Evolutionary conservation across 2,329 filamentous ascomycete species (phyloP), one percentile per base, ranked within the genome.

Genomic region (Arthrobotrys sphaeroides): DNA sequence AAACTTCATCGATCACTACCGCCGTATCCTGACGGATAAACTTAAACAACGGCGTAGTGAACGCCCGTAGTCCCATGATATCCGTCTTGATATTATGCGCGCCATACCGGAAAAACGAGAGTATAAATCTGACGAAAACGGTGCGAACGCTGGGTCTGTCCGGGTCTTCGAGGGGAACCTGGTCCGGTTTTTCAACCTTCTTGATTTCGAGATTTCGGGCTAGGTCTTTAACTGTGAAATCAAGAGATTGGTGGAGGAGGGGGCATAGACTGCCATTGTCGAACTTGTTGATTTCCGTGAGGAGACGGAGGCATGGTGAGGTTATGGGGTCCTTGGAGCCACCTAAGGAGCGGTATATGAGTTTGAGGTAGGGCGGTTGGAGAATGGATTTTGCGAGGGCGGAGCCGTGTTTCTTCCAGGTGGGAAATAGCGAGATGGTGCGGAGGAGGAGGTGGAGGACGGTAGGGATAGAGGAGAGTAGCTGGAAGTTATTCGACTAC

Each of bases 311-410:
- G 22, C 91, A 94, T 0, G 95, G 94, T 1, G 93, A 95, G 75
- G 97, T 94, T 72, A 98, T 85, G 82, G 92, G 93, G 40, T 93
- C 93, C 81, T 96, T 97, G 53, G 91, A 90, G 0, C 92, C 89
- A 2, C 91, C 90, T 16, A 98, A 84, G 73, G 92, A 93, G 73
- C 90, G 89, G 31, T 92, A 89, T 22, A 98, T 84, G 2, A 96
- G 87, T 79, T 94, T 92, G 77, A 94, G 85, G 78, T 97, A 92
- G 24, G 90, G 88, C 77, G 91, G 91, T 79, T 93, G 91, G 26
- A 99, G 84, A 43, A 98, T 84, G 13, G 92, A 92, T 78, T 92
- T 91, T 81, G 92, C 93, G 53, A 99, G 86, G 28, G 90, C 88
- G 5, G 93, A 84, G 7, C 93, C 94, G 79, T 92, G 88, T 1